Conservation (phyloP, 371 early-diverging fungal species). For the Hamiltosporidium magnivora region DNA sequence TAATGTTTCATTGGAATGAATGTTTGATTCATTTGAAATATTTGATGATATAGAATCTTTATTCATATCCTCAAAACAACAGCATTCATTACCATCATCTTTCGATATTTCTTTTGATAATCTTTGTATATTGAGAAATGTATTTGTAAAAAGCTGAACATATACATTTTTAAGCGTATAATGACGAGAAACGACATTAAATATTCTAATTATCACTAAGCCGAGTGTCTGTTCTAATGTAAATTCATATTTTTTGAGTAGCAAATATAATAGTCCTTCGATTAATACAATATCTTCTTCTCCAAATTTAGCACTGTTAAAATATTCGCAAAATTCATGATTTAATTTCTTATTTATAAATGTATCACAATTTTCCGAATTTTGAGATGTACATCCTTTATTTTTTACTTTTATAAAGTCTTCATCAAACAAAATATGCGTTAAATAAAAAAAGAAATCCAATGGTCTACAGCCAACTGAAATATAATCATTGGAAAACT, state of each 20-base stretch:
- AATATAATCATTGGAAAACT: no score
- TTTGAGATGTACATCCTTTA: no score
- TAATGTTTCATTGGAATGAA: background rate
- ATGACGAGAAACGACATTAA: conserved; percentile 8
- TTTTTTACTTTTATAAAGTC: no score
- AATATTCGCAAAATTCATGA: background rate
- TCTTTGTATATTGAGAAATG: conserved; percentile 1
- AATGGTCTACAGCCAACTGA: no score
- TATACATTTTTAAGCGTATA: background rate
- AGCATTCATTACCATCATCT: no score
- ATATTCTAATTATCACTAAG: conserved; percentile 22
- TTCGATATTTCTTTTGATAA: conserved; percentile 5
- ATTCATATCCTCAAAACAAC: no score
- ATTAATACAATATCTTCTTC: conserved; percentile 24
- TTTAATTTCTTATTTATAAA: no score
- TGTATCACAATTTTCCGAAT: no score
- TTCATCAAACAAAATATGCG: no score
- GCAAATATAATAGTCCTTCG: conserved; percentile 24
- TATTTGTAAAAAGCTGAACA: conserved; percentile 7
- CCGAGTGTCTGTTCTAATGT: conserved; percentile 8
- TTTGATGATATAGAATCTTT: conserved; percentile 2
- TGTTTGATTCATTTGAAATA: background rate
- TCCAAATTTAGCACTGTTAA: background rate
- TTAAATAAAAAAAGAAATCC: no score
- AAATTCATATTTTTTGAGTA: conserved; percentile 26